phyloP scores from a whole-genome alignment of 208 protist species.

The Trypanosoma avium region DNA sequence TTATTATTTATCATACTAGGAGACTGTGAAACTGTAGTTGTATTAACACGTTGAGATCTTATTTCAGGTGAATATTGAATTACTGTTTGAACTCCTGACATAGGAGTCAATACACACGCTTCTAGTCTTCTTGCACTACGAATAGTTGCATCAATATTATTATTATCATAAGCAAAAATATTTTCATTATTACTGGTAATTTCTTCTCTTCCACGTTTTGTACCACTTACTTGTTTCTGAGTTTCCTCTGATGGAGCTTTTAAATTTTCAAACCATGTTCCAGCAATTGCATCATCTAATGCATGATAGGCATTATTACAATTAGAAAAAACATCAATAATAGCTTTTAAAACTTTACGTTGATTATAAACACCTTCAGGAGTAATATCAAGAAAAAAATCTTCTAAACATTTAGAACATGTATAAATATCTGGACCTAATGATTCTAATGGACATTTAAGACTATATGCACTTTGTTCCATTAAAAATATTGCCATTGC shows the following conservation, averaged over 20 bases:
- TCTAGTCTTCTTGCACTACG: slow-evolving; percentile 24
- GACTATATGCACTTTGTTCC: slow-evolving; percentile 80
- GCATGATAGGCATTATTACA: slow-evolving; percentile 19
- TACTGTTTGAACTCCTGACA: slow-evolving; percentile 22
- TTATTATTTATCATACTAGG: neutral
- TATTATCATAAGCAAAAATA: too few relatives aligned
- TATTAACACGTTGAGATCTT: neutral
- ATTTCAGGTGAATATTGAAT: slow-evolving; percentile 12
- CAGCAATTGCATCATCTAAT: slow-evolving; percentile 1
- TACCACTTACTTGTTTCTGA: neutral
- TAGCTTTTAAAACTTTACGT: slow-evolving; percentile 45
- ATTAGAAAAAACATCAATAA: slow-evolving; percentile 63
- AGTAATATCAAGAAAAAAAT: slow-evolving; percentile 59
- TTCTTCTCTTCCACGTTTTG: slow-evolving; percentile 8
- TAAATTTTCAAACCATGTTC: slow-evolving; percentile 12
- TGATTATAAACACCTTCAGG: slow-evolving; percentile 38
- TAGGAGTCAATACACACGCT: slow-evolving; percentile 9
- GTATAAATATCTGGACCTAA: slow-evolving; percentile 65
- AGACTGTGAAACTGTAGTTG: neutral
- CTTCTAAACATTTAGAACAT: slow-evolving; percentile 70
- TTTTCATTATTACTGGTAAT: neutral
- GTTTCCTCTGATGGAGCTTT: slow-evolving; percentile 1
- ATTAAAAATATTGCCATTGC: slow-evolving; percentile 88
- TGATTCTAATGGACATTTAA: slow-evolving; percentile 77
- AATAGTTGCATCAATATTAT: too few relatives aligned